Evolutionary conservation across 2,329 filamentous ascomycete species (phyloP), one percentile per base, ranked within the genome.

Genomic region (Hypoxylon sp.): DNA sequence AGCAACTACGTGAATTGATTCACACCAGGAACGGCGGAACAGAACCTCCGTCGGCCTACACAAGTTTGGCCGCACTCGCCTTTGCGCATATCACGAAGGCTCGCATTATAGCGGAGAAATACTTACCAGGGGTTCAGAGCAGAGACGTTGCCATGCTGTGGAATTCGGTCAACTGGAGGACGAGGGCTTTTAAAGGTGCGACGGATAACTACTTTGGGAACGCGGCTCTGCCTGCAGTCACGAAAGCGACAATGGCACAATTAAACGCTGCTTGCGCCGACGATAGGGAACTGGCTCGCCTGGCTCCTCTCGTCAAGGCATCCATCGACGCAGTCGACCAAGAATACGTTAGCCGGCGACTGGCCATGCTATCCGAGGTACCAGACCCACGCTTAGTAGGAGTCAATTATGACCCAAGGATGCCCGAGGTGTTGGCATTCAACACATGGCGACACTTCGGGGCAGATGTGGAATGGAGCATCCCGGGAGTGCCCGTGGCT

Each of bases 361-460:
- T 72, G 4, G 67, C 68, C 15, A 66, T 75, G 60, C 69, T 75
- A 38, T 64, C 63, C 29, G 65, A 67, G 8, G 64, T 67, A 2
- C 61, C 69, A 7, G 74, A 77, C 57, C 73, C 74, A 29, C 72
- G 73, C 6, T 60, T 63, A 25, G 58, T 76, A 23, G 74, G 74
- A 9, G 65, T 76, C 15, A 67, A 69, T 12, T 69, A 73, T 46
- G 73, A 75, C 48, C 72, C 73, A 16, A 65, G 72, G n/a, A 67
- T 70, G 34, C 69, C 72, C 2, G 66, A 70, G 38, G 66, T 70
- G 29, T 65, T 77, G 27, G 69, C 69, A 7, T 73, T 77, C 65
- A 77, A 77, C 55, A 76, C 74, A 3, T 78, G 75, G 75, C 66
- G 73, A 5, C 67, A 71, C 47, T 72, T 77, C 55, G 75, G 75